Percentiles rank a stretch among this genome's conserved stretches.
Evolutionary conservation across 228 moss, liverwort and hornwort species (phyloP).

Genomic region (Sphagnum fallax): DNA sequence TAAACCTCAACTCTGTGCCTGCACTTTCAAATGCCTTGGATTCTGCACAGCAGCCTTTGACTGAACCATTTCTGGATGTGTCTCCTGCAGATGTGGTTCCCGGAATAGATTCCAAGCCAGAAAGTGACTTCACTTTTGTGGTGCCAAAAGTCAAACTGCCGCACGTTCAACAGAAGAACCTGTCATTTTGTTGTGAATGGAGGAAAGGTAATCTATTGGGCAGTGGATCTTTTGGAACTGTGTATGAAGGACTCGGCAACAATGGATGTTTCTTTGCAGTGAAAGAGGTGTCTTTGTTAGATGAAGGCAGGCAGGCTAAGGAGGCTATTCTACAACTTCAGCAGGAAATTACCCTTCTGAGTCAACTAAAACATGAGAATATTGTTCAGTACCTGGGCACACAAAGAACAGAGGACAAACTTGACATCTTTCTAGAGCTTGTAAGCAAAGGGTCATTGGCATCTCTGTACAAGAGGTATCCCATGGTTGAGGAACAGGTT

Average conservation of each 20-base stretch:
- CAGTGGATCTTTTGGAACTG: slow-evolving; percentile 80
- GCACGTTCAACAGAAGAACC: no score
- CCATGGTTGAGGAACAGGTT: slow-evolving; percentile 52
- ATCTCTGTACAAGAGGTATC: slow-evolving; percentile 55
- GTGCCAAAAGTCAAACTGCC: no score
- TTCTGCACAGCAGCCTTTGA: no score
- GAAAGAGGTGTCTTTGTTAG: slow-evolving; percentile 80
- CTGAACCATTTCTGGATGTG: no score
- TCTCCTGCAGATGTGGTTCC: no score
- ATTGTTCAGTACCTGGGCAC: slow-evolving; percentile 95
- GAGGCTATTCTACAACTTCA: slow-evolving; percentile 76
- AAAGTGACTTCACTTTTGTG: no score
- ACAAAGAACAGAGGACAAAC: slow-evolving; percentile 61
- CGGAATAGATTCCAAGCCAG: no score
- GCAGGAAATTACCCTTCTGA: slow-evolving; percentile 81
- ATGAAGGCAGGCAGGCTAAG: slow-evolving; percentile 57
- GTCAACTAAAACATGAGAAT: slow-evolving; percentile 73
- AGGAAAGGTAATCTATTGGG: slow-evolving; percentile 68
- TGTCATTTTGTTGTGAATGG: slow-evolving; percentile 18
- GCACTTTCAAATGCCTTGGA: no score
- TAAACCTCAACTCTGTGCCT: no score
- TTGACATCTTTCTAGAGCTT: slow-evolving; percentile 91
- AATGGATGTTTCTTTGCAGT: slow-evolving; percentile 87
- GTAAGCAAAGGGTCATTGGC: slow-evolving; percentile 81
- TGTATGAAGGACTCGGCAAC: slow-evolving; percentile 75